Conservation (phyloP, 805 yeast genomes). For the Starmerella cellae region DNA sequence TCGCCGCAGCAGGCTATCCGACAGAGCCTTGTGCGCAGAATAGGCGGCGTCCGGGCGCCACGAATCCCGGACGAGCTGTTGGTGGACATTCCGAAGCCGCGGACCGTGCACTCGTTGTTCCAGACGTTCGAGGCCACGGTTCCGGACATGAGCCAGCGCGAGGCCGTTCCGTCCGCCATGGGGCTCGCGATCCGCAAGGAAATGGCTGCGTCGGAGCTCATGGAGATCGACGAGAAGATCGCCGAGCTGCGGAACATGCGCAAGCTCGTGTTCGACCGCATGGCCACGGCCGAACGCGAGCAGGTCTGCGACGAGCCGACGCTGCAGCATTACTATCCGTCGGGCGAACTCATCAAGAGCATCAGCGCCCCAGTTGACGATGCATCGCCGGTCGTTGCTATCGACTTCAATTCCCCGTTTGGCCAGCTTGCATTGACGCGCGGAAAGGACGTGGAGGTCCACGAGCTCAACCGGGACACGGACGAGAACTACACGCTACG, state of each 20-base stretch:
- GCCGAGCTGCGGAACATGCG: slow-evolving; percentile 40
- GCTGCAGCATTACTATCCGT: slow-evolving; percentile 47
- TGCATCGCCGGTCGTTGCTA: slow-evolving; percentile 36
- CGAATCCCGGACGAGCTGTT: slow-evolving; percentile 48
- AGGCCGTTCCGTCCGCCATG: slow-evolving; percentile 34
- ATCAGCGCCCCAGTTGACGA: slow-evolving; percentile 32
- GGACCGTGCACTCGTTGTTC: slow-evolving; percentile 38
- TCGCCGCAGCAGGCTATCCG: slow-evolving; percentile 14
- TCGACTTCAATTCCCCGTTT: slow-evolving; percentile 63
- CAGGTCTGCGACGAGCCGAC: slow-evolving; percentile 41
- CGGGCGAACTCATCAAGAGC: slow-evolving; percentile 42
- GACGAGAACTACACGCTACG: background rate
- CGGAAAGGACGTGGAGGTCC: slow-evolving; percentile 47
- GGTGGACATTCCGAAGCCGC: slow-evolving; percentile 36
- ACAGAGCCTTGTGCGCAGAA: slow-evolving; percentile 13
- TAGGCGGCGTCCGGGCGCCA: slow-evolving; percentile 33
- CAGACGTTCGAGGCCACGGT: slow-evolving; percentile 52
- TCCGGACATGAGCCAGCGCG: slow-evolving; percentile 28
- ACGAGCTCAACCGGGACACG: slow-evolving; percentile 10
- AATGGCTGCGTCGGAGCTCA: slow-evolving; percentile 48
- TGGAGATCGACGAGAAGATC: slow-evolving; percentile 48
- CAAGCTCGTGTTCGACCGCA: slow-evolving; percentile 41
- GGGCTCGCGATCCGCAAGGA: slow-evolving; percentile 46
- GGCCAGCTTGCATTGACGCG: slow-evolving; percentile 65
- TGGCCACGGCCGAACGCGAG: slow-evolving; percentile 48